phyloP scores from a whole-genome alignment of 2,329 filamentous ascomycete species.

The Phyllosticta capitalensis region DNA sequence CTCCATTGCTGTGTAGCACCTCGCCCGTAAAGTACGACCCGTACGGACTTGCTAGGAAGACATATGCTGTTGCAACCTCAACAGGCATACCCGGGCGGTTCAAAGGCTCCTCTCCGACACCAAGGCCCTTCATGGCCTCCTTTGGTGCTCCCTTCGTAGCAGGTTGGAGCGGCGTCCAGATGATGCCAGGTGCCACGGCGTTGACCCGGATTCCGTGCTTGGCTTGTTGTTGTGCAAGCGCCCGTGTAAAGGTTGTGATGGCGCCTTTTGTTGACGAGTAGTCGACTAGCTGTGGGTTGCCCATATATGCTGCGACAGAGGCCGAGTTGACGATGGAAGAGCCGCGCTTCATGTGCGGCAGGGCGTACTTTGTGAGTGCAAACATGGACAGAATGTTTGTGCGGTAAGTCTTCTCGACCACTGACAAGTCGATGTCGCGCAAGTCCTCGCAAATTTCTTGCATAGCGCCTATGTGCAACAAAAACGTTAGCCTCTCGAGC shows the following conservation, averaged over 20 bases:
- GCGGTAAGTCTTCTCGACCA: conserved; percentile 48
- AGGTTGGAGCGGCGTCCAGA: conserved; percentile 35
- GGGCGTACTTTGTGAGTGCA: conserved; percentile 9
- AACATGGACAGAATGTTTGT: conserved; percentile 9
- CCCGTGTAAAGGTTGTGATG: conserved; percentile 46
- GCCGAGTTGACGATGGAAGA: conserved; percentile 48
- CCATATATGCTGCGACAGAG: conserved; percentile 46
- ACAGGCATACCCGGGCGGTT: conserved; percentile 23
- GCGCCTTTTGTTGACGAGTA: conserved; percentile 51
- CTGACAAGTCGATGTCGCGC: conserved; percentile 44
- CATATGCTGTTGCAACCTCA: conserved; percentile 20
- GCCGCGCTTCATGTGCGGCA: conserved; percentile 13
- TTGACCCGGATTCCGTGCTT: conserved; percentile 50
- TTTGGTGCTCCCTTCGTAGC: conserved; percentile 30
- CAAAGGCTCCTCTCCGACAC: conserved; percentile 17
- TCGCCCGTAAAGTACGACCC: conserved; percentile 20
- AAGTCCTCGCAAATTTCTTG: conserved; percentile 47
- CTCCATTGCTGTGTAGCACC: conserved; percentile 17
- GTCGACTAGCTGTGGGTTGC: conserved; percentile 37
- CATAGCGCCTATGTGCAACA: conserved; percentile 35
- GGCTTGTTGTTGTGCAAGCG: conserved; percentile 44
- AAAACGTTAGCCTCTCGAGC: not conserved
- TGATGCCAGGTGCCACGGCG: conserved; percentile 19
- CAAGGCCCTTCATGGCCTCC: conserved; percentile 17
- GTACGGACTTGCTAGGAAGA: conserved; percentile 20